Base-by-base conservation (phyloP, 495 filamentous ascomycete genomes). In the Terfezia claveryi region DNA sequence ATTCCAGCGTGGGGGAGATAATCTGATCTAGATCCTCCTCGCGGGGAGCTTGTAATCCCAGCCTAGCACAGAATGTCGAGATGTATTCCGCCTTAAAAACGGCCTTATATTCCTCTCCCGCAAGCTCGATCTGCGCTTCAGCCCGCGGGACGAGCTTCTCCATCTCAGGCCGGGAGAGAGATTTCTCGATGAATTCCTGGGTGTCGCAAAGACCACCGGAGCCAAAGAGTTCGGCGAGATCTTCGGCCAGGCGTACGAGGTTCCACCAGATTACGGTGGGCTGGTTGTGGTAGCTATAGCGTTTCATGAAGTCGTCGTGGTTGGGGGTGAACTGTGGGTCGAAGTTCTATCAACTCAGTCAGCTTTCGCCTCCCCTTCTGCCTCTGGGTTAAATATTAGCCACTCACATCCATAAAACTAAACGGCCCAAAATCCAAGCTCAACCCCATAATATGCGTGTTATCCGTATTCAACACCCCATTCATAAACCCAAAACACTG, bases 251-350 rank as follows among this genome's bases (percentile, higher is more conserved):
- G 23, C 91, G 80, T 10, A 94, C 85, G 4, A 98, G 74, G 62
- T 98, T 98, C 91, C 91, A 98, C 91, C 91, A 98, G 64, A 98
- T 87, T 46, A 96, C 82, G 50, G 80, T 86, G 1, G 91, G 87
- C 62, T 98, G 91, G 68, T 95, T 95, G 54, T 79, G 79, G 72
- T 94, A 98, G 49, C 76, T 77, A 67, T 98, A 98, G 36, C 91
- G 78, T 14, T 93, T 68, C 69, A 80, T 74, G 61, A 82, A 75
- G 65, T 98, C 91, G 66, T 98, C 91, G 66, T 98, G 91, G 64
- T 98, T 98, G 6, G 91, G 91, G 0, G 91, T 98, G 67, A 95
- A 98, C 23, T 71, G 71, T 0, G 91, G 91, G 64, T 95, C 87
- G 64, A 96, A 96, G 60, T 83, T 87, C 66, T 95, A 83, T 37